These are phyloP conservation scores for Pterulicium gracile DNA, from an alignment of 1,284 basidiomycete genomes.

Conservation along the genomic window DNA sequence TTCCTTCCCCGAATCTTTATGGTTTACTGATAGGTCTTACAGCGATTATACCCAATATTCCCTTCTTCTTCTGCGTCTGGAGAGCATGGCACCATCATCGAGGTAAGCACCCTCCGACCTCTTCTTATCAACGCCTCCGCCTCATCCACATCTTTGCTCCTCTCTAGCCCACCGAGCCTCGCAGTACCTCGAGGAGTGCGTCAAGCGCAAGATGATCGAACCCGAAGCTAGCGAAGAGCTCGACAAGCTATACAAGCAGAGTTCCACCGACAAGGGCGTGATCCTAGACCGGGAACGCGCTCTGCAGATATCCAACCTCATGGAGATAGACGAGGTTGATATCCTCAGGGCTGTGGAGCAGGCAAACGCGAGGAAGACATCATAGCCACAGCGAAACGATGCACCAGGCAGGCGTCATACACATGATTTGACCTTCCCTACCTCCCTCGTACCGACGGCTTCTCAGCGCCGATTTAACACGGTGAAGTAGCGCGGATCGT, in stretches of 20 bases:
- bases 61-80: conserved; percentile 79
- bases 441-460: no score
- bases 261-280: conserved; percentile 19
- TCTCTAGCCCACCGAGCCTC: conserved; percentile 59
- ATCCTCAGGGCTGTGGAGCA: conserved; percentile 59
- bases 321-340: conserved; percentile 35
- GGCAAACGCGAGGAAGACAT: conserved; percentile 25
- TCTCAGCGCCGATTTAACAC: no score
- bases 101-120: conserved; percentile 37
- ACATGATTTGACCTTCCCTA: no score
- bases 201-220: conserved; percentile 42
- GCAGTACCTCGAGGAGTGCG: conserved; percentile 50
- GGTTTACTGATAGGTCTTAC: conserved; percentile 1
- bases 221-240: conserved; percentile 42
- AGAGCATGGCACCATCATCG: conserved; percentile 74
- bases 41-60: conserved; percentile 75
- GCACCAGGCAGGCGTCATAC: no score
- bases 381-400: no score
- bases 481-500: no score
- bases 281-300: conserved; percentile 46
- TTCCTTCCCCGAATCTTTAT: conserved; percentile 3
- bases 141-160: not conserved
- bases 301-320: conserved; percentile 35
- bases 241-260: conserved; percentile 44
- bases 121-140: not conserved